Evolutionary conservation across 2,329 filamentous ascomycete genomes (phyloP), one percentile per base, ranked within the genome.

Genomic region (Zopfia rhizophila): DNA sequence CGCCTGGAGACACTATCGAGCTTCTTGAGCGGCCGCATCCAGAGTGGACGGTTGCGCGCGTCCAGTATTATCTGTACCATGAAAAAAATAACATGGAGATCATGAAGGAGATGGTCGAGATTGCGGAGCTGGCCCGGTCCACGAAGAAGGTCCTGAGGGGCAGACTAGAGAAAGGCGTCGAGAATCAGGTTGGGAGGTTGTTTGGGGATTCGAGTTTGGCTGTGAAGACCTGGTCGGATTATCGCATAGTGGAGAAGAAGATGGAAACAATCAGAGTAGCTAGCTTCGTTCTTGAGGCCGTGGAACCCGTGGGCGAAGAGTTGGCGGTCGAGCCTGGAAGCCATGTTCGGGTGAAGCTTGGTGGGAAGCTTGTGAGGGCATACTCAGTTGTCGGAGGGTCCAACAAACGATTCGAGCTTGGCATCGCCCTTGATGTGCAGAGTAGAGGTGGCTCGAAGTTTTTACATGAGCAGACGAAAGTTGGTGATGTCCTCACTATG

Each of bases 11-110:
- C 56, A 71, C 76, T 56, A 80, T 88, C 50, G 68, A 65, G 4
- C 70, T 88, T 0, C 69, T 85, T 0, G 78, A 82, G 63, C 74
- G 85, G 10, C 74, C 65, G 14, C 74, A 82, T 69, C 83, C 84
- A 0, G 57, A 74, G 28, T 88, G 85, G 86, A 85, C 84, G 0
- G 77, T 88, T 23, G 82, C 84, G 61, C 73, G 80, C 8, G 71
- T 88, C 0, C 84, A 87, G 64, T 81, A 86, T 65, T 87, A 82
- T 52, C 67, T 87, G 25, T 83, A 85, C 61, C 74, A 81, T 5
- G 78, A 81, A 22, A 75, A 70, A 18, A 74, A 75, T 23, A 77
- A 86, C 55, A 56, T 72, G 1, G 60, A 57, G 3, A 78, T 71
- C 27, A 81, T 80, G 75, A 79, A 55, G 21, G 50, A 72, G 48